Evolutionary conservation across 192 early-diverging fungal genomes (phyloP).

Genomic region (Coemansia sp.): DNA sequence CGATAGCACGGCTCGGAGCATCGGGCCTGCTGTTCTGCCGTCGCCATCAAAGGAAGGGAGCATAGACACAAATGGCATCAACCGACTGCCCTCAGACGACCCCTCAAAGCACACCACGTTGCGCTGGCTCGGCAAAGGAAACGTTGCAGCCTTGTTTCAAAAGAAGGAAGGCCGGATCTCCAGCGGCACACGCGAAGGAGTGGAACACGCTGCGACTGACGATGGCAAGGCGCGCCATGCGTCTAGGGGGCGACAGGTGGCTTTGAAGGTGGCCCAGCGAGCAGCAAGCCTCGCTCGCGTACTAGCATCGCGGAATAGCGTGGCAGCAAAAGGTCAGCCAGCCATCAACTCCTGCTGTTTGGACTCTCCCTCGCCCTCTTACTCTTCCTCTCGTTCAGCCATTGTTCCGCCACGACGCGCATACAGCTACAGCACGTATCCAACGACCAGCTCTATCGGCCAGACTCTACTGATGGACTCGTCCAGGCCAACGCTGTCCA

Average conservation of each 20-base stretch:
- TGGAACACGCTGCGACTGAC: not conserved
- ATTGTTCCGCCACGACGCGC: slow-evolving; percentile 11
- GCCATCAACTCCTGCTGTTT: not conserved
- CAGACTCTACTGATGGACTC: slow-evolving; percentile 15
- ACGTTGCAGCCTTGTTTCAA: not conserved
- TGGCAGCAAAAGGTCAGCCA: slow-evolving; percentile 3
- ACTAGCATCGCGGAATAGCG: slow-evolving; percentile 7
- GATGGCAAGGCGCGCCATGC: slow-evolving; percentile 6
- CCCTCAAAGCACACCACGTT: not conserved
- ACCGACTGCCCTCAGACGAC: not conserved
- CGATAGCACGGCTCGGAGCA: not conserved
- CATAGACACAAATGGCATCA: not conserved
- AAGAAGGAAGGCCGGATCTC: not conserved
- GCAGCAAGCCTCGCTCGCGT: slow-evolving; percentile 10
- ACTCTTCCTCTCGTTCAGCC: not conserved
- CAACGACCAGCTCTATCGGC: slow-evolving; percentile 8
- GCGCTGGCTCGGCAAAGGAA: slow-evolving; percentile 1
- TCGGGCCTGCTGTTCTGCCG: not conserved
- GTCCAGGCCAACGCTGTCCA: not conserved
- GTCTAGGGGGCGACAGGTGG: slow-evolving; percentile 6
- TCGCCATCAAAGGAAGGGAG: not conserved
- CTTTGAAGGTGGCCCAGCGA: slow-evolving; percentile 14
- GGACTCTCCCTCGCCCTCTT: not conserved
- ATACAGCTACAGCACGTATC: slow-evolving; percentile 12
- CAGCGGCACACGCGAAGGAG: not conserved